These are phyloP conservation scores for Wallacemonas sp. DNA, from an alignment of 208 protist species.

Conservation along the genomic window DNA sequence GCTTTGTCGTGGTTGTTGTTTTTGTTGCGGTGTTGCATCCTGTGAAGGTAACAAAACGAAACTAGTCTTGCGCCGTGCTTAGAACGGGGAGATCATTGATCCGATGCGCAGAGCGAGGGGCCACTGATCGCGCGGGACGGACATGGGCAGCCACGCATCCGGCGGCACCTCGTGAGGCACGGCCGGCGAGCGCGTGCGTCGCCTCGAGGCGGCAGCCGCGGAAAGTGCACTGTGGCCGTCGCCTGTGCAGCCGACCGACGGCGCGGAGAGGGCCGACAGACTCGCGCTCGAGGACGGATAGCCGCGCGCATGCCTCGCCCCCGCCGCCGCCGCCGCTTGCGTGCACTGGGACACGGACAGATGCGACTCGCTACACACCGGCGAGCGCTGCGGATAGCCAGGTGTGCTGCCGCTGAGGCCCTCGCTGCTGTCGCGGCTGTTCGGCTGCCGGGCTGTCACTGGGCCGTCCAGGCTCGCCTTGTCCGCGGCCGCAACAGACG, in stretches of 20 bases:
- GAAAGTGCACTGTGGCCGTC: not conserved
- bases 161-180: conserved; percentile 29
- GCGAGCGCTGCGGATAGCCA: not conserved
- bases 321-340: not conserved
- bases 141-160: conserved; percentile 51
- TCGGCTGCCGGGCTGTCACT: not conserved
- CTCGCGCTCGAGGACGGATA: conserved; percentile 2
- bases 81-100: conserved; percentile 57
- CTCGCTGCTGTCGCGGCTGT: conserved; percentile 8
- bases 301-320: not conserved
- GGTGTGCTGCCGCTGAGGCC: conserved; percentile 7
- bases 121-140: conserved; percentile 53
- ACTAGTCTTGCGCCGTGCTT: not conserved
- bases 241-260: not conserved
- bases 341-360: conserved; percentile 15
- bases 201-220: not conserved
- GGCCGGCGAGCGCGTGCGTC: conserved; percentile 3
- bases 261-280: conserved; percentile 5
- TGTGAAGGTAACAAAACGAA: not conserved
- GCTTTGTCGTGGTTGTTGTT: not conserved
- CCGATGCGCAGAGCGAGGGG: conserved; percentile 47
- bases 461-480: not conserved
- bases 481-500: not conserved
- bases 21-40: not conserved
- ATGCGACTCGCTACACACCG: not conserved